A percentile compares a stretch with the other conserved stretches of the same genome.
Conservation (phyloP, 371 early-diverging fungal species). For the Cokeromyces recurvatus region DNA sequence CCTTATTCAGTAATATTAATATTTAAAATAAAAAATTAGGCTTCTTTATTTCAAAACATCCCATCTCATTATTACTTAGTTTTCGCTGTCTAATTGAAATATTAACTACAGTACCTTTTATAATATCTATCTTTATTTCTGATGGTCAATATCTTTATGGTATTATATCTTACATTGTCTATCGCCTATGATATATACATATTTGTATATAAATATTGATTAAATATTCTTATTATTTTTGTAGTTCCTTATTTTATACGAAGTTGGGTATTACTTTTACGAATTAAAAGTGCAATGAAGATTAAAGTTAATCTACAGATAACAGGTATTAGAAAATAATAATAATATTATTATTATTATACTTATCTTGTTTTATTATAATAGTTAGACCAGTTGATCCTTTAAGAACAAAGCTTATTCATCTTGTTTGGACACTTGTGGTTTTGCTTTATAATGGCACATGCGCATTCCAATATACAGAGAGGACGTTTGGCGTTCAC, state of each 20-base stretch:
- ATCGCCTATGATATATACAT: too few relatives aligned
- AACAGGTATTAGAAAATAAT: too few relatives aligned
- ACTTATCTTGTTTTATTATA: neutral
- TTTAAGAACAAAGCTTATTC: constrained; percentile 54
- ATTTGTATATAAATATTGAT: too few relatives aligned
- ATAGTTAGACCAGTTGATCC: constrained; percentile 49
- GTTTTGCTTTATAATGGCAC: constrained; percentile 63
- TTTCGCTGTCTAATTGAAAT: constrained; percentile 48
- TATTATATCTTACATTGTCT: too few relatives aligned
- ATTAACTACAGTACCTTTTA: constrained; percentile 50
- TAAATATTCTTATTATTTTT: too few relatives aligned
- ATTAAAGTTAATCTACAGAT: constrained; percentile 51
- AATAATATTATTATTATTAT: too few relatives aligned
- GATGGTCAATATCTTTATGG: constrained; percentile 55
- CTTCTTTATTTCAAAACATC: constrained; percentile 23
- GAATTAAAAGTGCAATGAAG: constrained; percentile 57
- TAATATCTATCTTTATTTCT: constrained; percentile 43
- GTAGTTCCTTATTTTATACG: constrained; percentile 61
- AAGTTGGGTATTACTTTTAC: constrained; percentile 52
- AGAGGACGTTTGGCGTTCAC: constrained; percentile 50
- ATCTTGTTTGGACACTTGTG: constrained; percentile 54
- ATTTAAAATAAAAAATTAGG: too few relatives aligned
- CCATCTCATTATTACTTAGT: constrained; percentile 39
- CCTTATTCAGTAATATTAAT: too few relatives aligned
- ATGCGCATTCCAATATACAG: constrained; percentile 67